Conservation (phyloP, 2,329 filamentous ascomycete species). For the Ascochyta lentis region DNA sequence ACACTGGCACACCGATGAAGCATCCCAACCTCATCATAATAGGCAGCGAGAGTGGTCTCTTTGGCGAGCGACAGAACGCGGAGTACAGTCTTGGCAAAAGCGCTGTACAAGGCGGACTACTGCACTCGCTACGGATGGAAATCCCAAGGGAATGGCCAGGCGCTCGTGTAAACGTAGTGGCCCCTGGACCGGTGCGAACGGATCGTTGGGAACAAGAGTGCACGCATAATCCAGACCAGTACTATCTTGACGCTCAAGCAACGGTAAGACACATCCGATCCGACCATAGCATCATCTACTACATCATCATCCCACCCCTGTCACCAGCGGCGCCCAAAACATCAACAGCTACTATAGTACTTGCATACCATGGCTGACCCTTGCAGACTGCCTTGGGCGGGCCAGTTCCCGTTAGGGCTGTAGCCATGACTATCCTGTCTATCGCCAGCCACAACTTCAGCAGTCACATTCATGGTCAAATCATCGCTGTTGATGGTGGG, state of each 20-base stretch:
- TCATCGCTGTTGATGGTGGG: constrained; percentile 55
- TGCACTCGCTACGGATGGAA: constrained; percentile 53
- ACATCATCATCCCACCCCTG: too few relatives aligned
- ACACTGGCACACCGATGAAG: constrained; percentile 17
- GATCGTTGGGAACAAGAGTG: constrained; percentile 53
- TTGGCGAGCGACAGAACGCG: constrained; percentile 53
- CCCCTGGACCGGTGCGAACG: constrained; percentile 56
- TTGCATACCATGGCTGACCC: constrained; percentile 3
- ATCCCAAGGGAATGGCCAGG: constrained; percentile 46
- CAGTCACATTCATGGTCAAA: constrained; percentile 54
- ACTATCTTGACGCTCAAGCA: constrained; percentile 53
- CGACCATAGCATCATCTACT: not conserved
- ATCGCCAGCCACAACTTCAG: constrained; percentile 57
- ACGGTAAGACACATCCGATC: constrained; percentile 38
- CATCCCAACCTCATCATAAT: constrained; percentile 54
- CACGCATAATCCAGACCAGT: constrained; percentile 47
- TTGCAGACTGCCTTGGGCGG: constrained; percentile 46
- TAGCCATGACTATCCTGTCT: constrained; percentile 55
- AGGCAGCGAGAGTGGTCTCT: constrained; percentile 54
- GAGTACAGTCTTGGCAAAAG: constrained; percentile 56
- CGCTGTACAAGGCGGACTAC: constrained; percentile 54
- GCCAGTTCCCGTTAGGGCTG: constrained; percentile 49
- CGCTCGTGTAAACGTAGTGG: constrained; percentile 56
- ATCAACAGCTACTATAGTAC: not conserved
- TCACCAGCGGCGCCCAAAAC: not conserved